Evolutionary conservation across 805 yeast genomes (phyloP).

Genomic region (Myxozyma geophila): DNA sequence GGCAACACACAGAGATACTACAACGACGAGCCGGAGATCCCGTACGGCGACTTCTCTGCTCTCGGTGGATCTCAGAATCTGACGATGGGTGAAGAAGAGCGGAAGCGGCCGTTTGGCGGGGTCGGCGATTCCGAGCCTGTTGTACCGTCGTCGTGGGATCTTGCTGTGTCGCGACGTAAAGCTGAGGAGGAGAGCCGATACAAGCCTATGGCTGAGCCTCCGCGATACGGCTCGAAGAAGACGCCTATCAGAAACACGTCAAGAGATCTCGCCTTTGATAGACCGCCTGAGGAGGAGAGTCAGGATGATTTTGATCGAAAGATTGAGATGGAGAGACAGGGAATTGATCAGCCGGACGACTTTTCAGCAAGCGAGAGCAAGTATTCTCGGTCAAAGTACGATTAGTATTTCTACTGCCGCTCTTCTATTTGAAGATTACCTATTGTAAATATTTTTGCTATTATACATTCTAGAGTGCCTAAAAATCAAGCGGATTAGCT

Average conservation of each 20-base stretch:
- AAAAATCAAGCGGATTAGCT: background rate
- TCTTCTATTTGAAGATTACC: background rate
- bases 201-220: constrained; percentile 3
- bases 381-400: constrained; percentile 33
- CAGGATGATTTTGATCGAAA: constrained; percentile 33
- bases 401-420: background rate
- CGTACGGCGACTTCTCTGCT: constrained; percentile 5
- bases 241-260: background rate
- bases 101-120: constrained; percentile 4
- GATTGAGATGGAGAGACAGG: constrained; percentile 35
- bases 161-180: constrained; percentile 11
- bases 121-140: constrained; percentile 10
- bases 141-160: constrained; percentile 26
- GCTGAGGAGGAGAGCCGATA: background rate
- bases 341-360: constrained; percentile 35
- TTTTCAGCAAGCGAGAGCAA: constrained; percentile 29
- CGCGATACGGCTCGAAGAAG: constrained; percentile 7
- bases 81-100: constrained; percentile 5
- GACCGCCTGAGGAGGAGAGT: constrained; percentile 19
- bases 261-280: background rate
- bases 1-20: background rate
- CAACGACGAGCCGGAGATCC: constrained; percentile 7
- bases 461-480: background rate
- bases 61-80: background rate
- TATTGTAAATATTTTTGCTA: background rate